phyloP scores from a whole-genome alignment of 768 basidiomycete genomes.

The Termitomyces sp. region DNA sequence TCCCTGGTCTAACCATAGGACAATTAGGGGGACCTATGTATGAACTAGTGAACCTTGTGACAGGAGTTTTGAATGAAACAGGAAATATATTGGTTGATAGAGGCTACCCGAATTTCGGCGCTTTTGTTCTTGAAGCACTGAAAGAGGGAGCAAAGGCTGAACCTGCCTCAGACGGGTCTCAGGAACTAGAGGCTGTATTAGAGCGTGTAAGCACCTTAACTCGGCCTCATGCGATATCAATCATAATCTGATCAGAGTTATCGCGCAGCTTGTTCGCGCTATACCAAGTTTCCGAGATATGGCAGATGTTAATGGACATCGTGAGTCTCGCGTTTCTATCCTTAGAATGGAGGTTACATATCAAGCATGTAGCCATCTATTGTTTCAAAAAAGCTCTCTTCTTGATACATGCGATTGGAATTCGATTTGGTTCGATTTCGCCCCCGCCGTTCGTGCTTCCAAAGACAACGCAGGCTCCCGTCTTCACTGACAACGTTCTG shows the following conservation, averaged over 20 bases:
- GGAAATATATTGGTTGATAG: conserved; percentile 54
- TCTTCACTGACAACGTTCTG: conserved; percentile 79
- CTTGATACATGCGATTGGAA: conserved; percentile 61
- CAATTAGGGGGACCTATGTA: conserved; percentile 72
- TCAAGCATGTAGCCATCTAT: conserved; percentile 55
- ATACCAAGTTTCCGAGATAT: conserved; percentile 85
- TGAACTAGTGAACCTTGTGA: conserved; percentile 67
- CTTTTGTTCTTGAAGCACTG: conserved; percentile 67
- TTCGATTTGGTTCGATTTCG: conserved; percentile 58
- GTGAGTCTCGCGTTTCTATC: conserved; percentile 33
- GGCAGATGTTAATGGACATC: conserved; percentile 55
- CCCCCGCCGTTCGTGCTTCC: conserved; percentile 60
- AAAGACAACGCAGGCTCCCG: conserved; percentile 50
- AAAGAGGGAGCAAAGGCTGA: conserved; percentile 40
- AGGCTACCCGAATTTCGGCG: conserved; percentile 69
- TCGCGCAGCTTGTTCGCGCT: conserved; percentile 60
- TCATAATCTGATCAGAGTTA: conserved; percentile 8
- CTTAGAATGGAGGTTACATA: neutral
- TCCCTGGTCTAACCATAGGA: conserved; percentile 70
- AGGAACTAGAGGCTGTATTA: conserved; percentile 53
- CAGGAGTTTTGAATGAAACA: conserved; percentile 62
- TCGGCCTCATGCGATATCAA: neutral
- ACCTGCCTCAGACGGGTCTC: conserved; percentile 21
- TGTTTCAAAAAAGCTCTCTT: conserved; percentile 90
- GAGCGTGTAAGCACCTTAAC: conserved; percentile 47